Percentiles rank a stretch among this genome's conserved stretches.
Conservation (phyloP, 2,329 filamentous ascomycete species). For the Colletotrichum siamense region DNA sequence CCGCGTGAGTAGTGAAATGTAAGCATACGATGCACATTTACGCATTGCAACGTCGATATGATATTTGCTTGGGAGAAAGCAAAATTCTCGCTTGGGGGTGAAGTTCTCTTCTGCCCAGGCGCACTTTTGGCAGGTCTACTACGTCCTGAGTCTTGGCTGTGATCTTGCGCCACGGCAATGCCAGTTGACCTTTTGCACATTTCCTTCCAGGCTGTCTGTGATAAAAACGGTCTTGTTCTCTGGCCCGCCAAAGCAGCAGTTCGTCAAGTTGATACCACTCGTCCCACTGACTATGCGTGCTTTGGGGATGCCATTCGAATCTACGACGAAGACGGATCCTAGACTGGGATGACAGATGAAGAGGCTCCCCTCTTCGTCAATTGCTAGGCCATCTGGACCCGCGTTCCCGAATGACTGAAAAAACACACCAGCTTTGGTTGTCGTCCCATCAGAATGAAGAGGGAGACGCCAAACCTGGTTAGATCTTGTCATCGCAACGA, state of each 20-base stretch:
- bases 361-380: slow-evolving; percentile 43
- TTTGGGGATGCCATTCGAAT: slow-evolving; percentile 39
- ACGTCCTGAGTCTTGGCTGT: neutral
- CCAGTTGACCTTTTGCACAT: slow-evolving; percentile 37
- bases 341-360: slow-evolving; percentile 41
- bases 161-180: slow-evolving; percentile 30
- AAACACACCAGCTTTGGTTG: slow-evolving; percentile 42
- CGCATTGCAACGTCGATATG: neutral
- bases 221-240: slow-evolving; percentile 43
- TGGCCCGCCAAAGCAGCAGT: slow-evolving; percentile 44
- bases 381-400: slow-evolving; percentile 41
- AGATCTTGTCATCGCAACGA: slow-evolving; percentile 43
- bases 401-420: slow-evolving; percentile 46
- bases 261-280: slow-evolving; percentile 40
- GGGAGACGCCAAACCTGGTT: slow-evolving; percentile 48
- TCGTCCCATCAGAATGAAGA: slow-evolving; percentile 41
- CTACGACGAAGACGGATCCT: slow-evolving; percentile 41
- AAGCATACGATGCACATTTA: neutral
- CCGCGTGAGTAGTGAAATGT: neutral
- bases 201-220: slow-evolving; percentile 44
- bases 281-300: slow-evolving; percentile 37
- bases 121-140: neutral
- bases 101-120: neutral
- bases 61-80: neutral
- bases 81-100: neutral